Evolutionary conservation across 1,284 basidiomycete genomes (phyloP).

Genomic region (Xanthoconium separans): DNA sequence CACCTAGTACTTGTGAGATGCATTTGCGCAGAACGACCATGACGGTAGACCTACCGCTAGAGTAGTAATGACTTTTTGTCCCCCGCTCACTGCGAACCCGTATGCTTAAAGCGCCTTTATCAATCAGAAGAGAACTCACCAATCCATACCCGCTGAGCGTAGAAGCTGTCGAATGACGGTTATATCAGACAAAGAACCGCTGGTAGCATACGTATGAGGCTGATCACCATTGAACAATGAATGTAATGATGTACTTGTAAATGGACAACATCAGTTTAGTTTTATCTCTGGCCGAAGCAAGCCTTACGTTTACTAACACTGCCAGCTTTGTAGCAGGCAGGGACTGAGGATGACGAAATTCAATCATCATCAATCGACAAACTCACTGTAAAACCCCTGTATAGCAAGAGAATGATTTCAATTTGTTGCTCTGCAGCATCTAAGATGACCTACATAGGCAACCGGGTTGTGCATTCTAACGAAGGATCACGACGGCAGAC

Average conservation of each 20-base stretch:
- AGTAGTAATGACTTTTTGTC: background rate
- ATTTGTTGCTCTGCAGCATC: background rate
- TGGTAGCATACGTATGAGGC: background rate
- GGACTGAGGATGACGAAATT: background rate
- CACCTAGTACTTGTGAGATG: background rate
- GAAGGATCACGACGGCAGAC: background rate
- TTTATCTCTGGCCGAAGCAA: background rate
- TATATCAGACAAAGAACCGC: background rate
- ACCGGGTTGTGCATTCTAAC: background rate
- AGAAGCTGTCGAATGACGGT: background rate
- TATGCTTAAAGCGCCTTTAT: background rate
- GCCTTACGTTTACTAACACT: background rate
- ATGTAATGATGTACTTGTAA: background rate
- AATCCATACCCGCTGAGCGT: background rate
- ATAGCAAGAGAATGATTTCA: background rate
- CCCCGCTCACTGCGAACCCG: background rate
- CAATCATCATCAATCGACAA: background rate
- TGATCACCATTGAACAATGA: background rate
- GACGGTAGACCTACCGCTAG: background rate
- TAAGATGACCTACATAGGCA: background rate
- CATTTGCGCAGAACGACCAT: background rate
- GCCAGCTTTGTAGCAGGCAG: background rate
- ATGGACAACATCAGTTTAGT: background rate
- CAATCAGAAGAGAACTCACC: background rate
- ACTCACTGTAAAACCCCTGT: background rate